These are phyloP conservation scores for Globisporangium orthogonon DNA, from an alignment of 352 stramenopile species.

Conservation along the genomic window DNA sequence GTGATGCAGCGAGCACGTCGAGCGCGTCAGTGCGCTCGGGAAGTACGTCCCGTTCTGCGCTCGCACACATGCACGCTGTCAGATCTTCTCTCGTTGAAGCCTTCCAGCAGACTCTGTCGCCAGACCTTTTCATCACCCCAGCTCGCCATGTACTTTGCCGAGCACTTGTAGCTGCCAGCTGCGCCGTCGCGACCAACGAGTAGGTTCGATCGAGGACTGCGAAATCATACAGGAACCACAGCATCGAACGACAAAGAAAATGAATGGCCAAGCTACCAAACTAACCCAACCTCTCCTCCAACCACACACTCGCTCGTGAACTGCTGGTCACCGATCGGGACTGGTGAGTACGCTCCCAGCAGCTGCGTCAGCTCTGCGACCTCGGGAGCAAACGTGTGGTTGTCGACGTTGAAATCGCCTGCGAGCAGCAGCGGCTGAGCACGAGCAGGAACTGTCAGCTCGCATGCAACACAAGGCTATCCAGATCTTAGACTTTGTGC, in stretches of 20 bases:
- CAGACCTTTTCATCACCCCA: slow-evolving; percentile 52
- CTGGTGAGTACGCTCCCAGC: slow-evolving; percentile 38
- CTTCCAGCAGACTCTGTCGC: not conserved
- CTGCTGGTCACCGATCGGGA: slow-evolving; percentile 40
- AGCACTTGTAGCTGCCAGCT: slow-evolving; percentile 70
- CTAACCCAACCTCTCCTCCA: not conserved
- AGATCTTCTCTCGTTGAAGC: not conserved
- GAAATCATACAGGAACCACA: not conserved
- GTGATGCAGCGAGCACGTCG: slow-evolving; percentile 32
- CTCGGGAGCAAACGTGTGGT: slow-evolving; percentile 65
- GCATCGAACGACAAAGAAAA: not conserved
- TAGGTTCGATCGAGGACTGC: slow-evolving; percentile 67
- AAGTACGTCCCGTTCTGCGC: slow-evolving; percentile 46
- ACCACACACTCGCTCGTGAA: slow-evolving; percentile 72
- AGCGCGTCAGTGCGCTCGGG: slow-evolving; percentile 42
- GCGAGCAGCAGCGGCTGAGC: slow-evolving; percentile 68
- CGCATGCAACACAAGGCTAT: not conserved
- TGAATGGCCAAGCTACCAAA: not conserved
- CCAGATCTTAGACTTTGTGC: too few relatives aligned
- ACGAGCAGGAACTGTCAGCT: not conserved
- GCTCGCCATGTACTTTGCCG: slow-evolving; percentile 53
- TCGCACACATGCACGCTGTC: not conserved
- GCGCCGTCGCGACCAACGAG: slow-evolving; percentile 76
- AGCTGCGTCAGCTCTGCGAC: slow-evolving; percentile 55
- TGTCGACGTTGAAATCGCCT: slow-evolving; percentile 84